These are phyloP conservation scores for Poa annua DNA, from an alignment of 176 grass and related monocot species.

Conservation along the genomic window DNA sequence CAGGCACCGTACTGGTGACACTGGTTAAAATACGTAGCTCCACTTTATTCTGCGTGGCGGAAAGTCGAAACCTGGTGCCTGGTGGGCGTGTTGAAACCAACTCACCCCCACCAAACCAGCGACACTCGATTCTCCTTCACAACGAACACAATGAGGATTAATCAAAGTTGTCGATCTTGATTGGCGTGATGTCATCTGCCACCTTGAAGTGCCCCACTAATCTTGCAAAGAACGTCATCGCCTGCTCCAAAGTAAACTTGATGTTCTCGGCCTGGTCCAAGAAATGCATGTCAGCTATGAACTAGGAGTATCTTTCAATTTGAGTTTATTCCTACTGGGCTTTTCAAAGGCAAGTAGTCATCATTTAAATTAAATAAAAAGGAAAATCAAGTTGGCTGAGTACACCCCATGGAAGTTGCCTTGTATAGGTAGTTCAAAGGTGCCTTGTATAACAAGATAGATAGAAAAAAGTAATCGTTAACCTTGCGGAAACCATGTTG, in stretches of 20 bases:
- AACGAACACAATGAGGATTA: neutral
- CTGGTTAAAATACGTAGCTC: neutral
- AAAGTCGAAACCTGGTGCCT: neutral
- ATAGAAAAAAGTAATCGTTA: neutral
- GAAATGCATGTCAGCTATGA: conserved; percentile 7
- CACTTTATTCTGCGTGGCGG: neutral
- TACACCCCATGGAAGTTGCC: neutral
- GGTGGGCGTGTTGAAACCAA: neutral
- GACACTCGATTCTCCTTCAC: neutral
- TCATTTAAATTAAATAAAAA: neutral
- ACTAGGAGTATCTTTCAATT: conserved; percentile 8
- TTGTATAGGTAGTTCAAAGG: no score
- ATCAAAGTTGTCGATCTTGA: conserved; percentile 90
- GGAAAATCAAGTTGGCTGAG: neutral
- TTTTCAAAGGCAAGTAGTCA: neutral
- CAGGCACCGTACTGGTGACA: neutral
- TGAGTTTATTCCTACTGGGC: neutral
- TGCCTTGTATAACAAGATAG: conserved; percentile 14
- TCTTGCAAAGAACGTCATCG: conserved; percentile 86
- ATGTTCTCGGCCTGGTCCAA: conserved; percentile 85
- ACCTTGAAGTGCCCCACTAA: conserved; percentile 81
- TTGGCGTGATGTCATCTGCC: conserved; percentile 75
- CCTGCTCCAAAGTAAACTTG: conserved; percentile 92
- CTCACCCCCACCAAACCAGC: neutral
- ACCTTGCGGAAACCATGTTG: conserved; percentile 96